Percentiles rank a stretch among this genome's conserved stretches.
Conservation (phyloP, 1,139 yeast genomes). For the Blastobotrys capitulatus region DNA sequence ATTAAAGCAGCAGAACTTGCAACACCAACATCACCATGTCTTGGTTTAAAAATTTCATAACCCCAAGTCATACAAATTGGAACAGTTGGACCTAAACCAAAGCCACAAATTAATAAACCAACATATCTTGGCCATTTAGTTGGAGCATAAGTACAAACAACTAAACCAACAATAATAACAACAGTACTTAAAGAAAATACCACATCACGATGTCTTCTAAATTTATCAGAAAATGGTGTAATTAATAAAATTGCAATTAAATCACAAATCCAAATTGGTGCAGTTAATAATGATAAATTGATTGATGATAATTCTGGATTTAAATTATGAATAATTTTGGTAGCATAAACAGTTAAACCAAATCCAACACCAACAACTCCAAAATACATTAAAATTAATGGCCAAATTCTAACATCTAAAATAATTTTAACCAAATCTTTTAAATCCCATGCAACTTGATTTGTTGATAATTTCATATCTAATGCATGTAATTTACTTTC, state of each 20-base stretch:
- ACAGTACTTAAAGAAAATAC: slow-evolving; percentile 57
- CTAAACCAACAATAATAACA: slow-evolving; percentile 67
- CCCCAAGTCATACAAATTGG: slow-evolving; percentile 88
- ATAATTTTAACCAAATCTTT: slow-evolving; percentile 53
- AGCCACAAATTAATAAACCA: slow-evolving; percentile 75
- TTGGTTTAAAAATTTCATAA: slow-evolving; percentile 64
- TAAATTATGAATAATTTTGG: slow-evolving; percentile 66
- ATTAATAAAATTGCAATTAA: slow-evolving; percentile 67
- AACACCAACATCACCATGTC: slow-evolving; percentile 78
- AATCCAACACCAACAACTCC: slow-evolving; percentile 89
- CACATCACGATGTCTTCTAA: slow-evolving; percentile 50
- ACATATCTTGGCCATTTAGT: slow-evolving; percentile 74
- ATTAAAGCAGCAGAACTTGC: slow-evolving; percentile 82
- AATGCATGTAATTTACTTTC: slow-evolving; percentile 55
- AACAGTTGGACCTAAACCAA: slow-evolving; percentile 86
- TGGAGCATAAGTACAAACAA: slow-evolving; percentile 70
- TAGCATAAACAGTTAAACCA: slow-evolving; percentile 81
- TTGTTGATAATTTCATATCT: slow-evolving; percentile 56
- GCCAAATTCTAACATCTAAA: slow-evolving; percentile 68
- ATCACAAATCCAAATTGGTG: slow-evolving; percentile 89
- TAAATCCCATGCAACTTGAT: slow-evolving; percentile 52
- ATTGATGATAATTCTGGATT: slow-evolving; percentile 62
- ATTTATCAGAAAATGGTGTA: slow-evolving; percentile 77
- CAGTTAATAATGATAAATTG: slow-evolving; percentile 67
- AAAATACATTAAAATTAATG: slow-evolving; percentile 78